Percentiles rank a stretch among this genome's conserved stretches.
These are phyloP conservation scores for Monilinia laxa DNA, from an alignment of 2,329 filamentous ascomycete genomes.

Conservation along the genomic window DNA sequence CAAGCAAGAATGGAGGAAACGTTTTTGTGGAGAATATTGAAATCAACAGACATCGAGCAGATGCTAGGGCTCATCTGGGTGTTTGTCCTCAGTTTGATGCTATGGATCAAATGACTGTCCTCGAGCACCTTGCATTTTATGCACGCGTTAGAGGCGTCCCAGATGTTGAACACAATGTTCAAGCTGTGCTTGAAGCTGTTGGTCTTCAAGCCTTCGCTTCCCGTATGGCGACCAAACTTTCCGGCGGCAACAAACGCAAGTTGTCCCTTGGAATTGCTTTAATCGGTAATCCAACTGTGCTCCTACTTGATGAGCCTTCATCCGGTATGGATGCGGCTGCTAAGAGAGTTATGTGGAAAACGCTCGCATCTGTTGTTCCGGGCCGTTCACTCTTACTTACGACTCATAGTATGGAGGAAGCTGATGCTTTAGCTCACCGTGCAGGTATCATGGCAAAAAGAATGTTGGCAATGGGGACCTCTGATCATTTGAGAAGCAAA, in stretches of 20 bases:
- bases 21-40: constrained; percentile 77
- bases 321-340: constrained; percentile 88
- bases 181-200: constrained; percentile 75
- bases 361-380: constrained; percentile 68
- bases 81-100: constrained; percentile 89
- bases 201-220: constrained; percentile 69
- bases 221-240: constrained; percentile 76
- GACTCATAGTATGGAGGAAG: constrained; percentile 95
- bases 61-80: constrained; percentile 75
- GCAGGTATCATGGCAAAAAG: constrained; percentile 82
- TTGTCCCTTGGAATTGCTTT: constrained; percentile 84
- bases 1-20: constrained; percentile 67
- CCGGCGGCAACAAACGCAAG: constrained; percentile 93
- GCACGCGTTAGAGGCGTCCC: constrained; percentile 77
- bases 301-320: constrained; percentile 85
- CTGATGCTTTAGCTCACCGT: constrained; percentile 78
- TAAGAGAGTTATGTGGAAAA: constrained; percentile 92
- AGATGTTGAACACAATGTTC: constrained; percentile 74
- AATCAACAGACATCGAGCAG: constrained; percentile 68
- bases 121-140: constrained; percentile 85
- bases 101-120: constrained; percentile 86
- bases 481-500: constrained; percentile 66
- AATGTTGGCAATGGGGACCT: constrained; percentile 83
- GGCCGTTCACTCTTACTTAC: constrained; percentile 85
- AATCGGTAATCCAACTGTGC: constrained; percentile 85